These are phyloP conservation scores for Starmera quercuum DNA, from an alignment of 805 yeast species.

Conservation along the genomic window DNA sequence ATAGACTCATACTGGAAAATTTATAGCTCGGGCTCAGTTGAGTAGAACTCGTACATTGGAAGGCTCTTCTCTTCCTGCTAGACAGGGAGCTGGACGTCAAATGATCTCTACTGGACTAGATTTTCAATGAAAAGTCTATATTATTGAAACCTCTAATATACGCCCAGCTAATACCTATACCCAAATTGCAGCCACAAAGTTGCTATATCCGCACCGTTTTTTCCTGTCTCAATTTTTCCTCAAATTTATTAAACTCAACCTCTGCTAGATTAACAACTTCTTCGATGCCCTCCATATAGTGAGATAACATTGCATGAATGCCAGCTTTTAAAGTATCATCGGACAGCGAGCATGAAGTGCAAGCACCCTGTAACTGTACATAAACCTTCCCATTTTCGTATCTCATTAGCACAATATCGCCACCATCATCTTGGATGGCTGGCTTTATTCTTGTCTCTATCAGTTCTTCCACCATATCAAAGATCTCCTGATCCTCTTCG, in stretches of 20 bases:
- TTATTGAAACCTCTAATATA: no score
- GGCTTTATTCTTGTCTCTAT: constrained; percentile 94
- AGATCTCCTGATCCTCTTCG: constrained; percentile 74
- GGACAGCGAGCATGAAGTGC: constrained; percentile 87
- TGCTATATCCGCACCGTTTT: no score
- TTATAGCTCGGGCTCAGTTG: no score
- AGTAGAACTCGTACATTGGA: no score
- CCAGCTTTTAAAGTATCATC: constrained; percentile 92
- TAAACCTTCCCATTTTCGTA: constrained; percentile 84
- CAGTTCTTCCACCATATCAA: constrained; percentile 84
- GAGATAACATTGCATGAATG: constrained; percentile 94
- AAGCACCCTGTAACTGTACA: constrained; percentile 89
- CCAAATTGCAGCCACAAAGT: no score
- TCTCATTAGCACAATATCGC: constrained; percentile 85
- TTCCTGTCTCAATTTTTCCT: constrained; percentile 14
- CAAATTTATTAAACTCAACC: constrained; percentile 21
- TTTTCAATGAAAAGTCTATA: no score
- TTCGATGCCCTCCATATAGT: constrained; percentile 91
- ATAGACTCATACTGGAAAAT: constrained; percentile 28
- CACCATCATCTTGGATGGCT: constrained; percentile 98
- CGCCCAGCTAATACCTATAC: no score
- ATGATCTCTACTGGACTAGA: no score
- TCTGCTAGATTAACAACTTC: constrained; percentile 46
- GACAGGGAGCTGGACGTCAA: no score
- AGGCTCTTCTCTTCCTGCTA: no score